Evolutionary conservation across 129 eudicot genomes (phyloP), one percentile per base, ranked within the genome.

Genomic region (Mikania micrantha): DNA sequence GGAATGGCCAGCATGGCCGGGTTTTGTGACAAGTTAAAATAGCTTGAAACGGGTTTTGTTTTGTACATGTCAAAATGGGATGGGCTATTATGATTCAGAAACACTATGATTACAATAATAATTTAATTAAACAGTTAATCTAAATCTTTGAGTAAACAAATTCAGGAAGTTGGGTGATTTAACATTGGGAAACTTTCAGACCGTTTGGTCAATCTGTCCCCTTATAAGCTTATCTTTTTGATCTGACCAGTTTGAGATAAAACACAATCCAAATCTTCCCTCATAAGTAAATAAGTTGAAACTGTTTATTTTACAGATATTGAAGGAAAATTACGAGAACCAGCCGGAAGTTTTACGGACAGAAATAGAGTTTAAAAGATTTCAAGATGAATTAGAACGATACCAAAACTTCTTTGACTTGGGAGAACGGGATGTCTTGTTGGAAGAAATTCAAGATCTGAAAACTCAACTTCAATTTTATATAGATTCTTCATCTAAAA

Each of bases 401-500:
- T 85, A 87, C 42, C 84, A 78, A 27, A 94, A 83, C 78, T 94
- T 94, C 81, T 87, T 85, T 63, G 97, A 94, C 69, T 65, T 93
- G 87, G 96, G 98, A 29, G 99, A 93, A 80, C 82, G 85, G 75
- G 99, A 93, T 64, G 82, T 93, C 13, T 57, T 93, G 63, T 53
- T 86, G 75, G 99, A 93, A 77, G 99, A 93, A 74, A 82, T 93
- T 63, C 96, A 86, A 73, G 90, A 93, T 77, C 75, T 93, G 59
- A 81, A 85, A 67, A 73, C 52, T 77, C 99, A 93, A 59, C 90
- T 93, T 28, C 95, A 88, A 24, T 75, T 67, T 71, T 93, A 89
- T 67, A 66, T 84, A 27, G 88, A 88, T 45, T 67, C 78, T 66
- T 88, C 96, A 64, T 81, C 78, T 19, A 67, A 75, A 70, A 80